A percentile compares a stretch with the other conserved stretches of the same genome.
These are phyloP conservation scores for Termitomyces sp. DNA, from an alignment of 768 basidiomycete genomes.

Conservation along the genomic window DNA sequence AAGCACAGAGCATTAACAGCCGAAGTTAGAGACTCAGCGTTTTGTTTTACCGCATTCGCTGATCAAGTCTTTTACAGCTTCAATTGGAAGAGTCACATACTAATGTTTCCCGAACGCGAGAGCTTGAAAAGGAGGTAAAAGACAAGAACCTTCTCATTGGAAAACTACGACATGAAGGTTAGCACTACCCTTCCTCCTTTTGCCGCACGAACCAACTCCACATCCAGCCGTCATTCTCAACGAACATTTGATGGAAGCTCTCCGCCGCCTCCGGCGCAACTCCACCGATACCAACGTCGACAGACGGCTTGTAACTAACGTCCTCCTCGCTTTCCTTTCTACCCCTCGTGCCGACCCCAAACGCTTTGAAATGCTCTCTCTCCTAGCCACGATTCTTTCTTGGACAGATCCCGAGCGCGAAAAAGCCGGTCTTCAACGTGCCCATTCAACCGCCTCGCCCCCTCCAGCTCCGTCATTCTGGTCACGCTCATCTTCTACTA, in stretches of 20 bases:
- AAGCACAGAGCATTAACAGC: slow-evolving; percentile 85
- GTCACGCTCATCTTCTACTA: slow-evolving; percentile 19
- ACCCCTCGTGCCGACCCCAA: slow-evolving; percentile 92
- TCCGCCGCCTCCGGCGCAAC: slow-evolving; percentile 87
- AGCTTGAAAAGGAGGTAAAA: slow-evolving; percentile 86
- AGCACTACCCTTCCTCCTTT: not conserved
- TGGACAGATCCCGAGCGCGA: slow-evolving; percentile 93
- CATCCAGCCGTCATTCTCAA: slow-evolving; percentile 87
- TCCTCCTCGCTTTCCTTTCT: slow-evolving; percentile 83
- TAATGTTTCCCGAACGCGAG: slow-evolving; percentile 59
- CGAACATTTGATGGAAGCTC: slow-evolving; percentile 95
- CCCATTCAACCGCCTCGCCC: slow-evolving; percentile 21
- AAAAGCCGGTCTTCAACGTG: slow-evolving; percentile 79
- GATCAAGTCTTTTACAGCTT: slow-evolving; percentile 35
- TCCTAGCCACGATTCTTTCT: slow-evolving; percentile 84
- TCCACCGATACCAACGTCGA: slow-evolving; percentile 92
- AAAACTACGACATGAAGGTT: slow-evolving; percentile 93
- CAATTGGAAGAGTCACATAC: slow-evolving; percentile 69
- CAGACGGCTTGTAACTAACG: slow-evolving; percentile 88
- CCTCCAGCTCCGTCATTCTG: slow-evolving; percentile 14
- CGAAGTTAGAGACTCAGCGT: slow-evolving; percentile 49
- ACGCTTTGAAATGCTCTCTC: slow-evolving; percentile 92
- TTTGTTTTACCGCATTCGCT: not conserved
- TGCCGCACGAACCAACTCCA: slow-evolving; percentile 1
- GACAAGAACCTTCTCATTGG: slow-evolving; percentile 95